Conservation (phyloP, 2,329 filamentous ascomycete genomes). For the Aspergillus glaucus region DNA sequence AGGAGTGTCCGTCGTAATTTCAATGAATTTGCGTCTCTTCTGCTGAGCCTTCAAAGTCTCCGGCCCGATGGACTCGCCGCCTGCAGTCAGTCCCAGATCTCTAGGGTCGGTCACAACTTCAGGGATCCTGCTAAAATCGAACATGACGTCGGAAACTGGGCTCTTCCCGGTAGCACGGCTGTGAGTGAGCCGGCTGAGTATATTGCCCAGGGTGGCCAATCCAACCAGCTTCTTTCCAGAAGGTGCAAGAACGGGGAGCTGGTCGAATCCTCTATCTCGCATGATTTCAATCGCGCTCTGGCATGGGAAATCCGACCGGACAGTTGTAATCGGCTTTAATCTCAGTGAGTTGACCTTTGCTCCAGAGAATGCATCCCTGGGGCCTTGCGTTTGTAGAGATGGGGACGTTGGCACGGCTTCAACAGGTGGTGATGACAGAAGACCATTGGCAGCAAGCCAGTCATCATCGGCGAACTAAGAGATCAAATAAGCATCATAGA, state of each 20-base stretch:
- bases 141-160: constrained; percentile 86
- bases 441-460: constrained; percentile 94
- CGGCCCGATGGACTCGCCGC: constrained; percentile 9
- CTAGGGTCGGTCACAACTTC: constrained; percentile 88
- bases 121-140: constrained; percentile 80
- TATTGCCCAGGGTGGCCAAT: constrained; percentile 88
- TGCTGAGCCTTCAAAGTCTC: constrained; percentile 33
- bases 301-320: constrained; percentile 65
- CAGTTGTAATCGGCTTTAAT: constrained; percentile 87
- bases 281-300: constrained; percentile 92
- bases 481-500: constrained; percentile 1
- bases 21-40: constrained; percentile 69
- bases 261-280: constrained; percentile 97
- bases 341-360: constrained; percentile 77
- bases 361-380: constrained; percentile 64
- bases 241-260: constrained; percentile 78
- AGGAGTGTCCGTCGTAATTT: constrained; percentile 88
- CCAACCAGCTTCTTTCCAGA: constrained; percentile 72
- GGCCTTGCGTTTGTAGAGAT: constrained; percentile 28
- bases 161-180: constrained; percentile 69
- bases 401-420: constrained; percentile 30
- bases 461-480: constrained; percentile 86
- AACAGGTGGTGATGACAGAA: constrained; percentile 60
- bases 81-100: constrained; percentile 45
- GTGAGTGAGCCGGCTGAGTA: constrained; percentile 81